Percentiles rank a stretch among this genome's conserved stretches.
Evolutionary conservation across 768 basidiomycete species (phyloP).

Genomic region (Boletus pseudo-olivaceus): DNA sequence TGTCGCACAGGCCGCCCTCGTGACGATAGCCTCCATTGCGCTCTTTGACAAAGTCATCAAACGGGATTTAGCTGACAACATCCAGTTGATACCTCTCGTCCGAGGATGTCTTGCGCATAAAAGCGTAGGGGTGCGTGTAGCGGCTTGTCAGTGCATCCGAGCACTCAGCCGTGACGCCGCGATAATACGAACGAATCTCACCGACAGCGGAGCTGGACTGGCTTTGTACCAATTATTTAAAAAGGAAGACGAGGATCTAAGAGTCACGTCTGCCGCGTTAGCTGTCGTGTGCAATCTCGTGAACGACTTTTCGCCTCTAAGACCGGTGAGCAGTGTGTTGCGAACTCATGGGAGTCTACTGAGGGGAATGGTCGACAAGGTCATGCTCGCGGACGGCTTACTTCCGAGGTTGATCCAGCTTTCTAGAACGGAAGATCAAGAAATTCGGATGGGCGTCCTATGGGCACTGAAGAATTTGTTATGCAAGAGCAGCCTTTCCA

Average conservation of each 20-base stretch:
- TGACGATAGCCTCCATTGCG: constrained; percentile 66
- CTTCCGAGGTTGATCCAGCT: constrained; percentile 63
- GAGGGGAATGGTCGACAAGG: constrained; percentile 34
- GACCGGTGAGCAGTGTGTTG: constrained; percentile 46
- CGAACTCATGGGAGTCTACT: background rate
- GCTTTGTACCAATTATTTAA: constrained; percentile 60
- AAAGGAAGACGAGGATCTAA: constrained; percentile 57
- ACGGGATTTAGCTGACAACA: constrained; percentile 58
- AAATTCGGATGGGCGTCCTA: constrained; percentile 64
- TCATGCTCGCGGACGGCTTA: constrained; percentile 64
- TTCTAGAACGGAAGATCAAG: constrained; percentile 48
- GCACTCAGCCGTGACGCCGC: constrained; percentile 77
- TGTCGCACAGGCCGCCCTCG: constrained; percentile 59
- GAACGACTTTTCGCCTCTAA: constrained; percentile 80
- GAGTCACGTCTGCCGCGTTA: constrained; percentile 69
- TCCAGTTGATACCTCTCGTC: constrained; percentile 52
- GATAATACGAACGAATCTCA: constrained; percentile 78
- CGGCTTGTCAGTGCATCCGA: constrained; percentile 82
- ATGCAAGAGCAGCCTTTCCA: constrained; percentile 54
- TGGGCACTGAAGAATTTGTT: constrained; percentile 89
- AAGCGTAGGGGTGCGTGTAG: constrained; percentile 75
- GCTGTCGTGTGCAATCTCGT: constrained; percentile 83
- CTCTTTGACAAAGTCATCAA: constrained; percentile 74
- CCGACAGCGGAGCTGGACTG: constrained; percentile 77
- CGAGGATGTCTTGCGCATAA: constrained; percentile 54